Evolutionary conservation across 2,329 filamentous ascomycete genomes (phyloP).

Genomic region (Botryosphaeria agaves): DNA sequence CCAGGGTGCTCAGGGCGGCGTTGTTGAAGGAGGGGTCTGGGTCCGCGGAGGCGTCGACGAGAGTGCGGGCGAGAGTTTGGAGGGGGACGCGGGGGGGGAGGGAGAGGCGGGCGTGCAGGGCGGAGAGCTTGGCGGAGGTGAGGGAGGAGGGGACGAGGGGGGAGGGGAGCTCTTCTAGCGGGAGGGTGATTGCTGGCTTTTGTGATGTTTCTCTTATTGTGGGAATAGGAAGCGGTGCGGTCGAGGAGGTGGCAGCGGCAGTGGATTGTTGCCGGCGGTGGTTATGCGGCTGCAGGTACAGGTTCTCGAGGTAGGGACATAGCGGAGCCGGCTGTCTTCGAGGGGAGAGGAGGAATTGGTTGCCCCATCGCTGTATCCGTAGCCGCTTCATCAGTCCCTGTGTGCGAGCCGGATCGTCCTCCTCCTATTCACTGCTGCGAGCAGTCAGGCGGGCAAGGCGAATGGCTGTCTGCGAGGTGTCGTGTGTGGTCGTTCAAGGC

Average conservation of each 20-base stretch:
- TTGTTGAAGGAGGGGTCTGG: conserved; percentile 74
- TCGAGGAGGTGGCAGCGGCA: conserved; percentile 11
- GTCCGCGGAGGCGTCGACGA: conserved; percentile 78
- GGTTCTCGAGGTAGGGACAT: conserved; percentile 14
- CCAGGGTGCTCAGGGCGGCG: conserved; percentile 61
- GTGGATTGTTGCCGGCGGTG: conserved; percentile 13
- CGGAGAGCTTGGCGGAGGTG: conserved; percentile 74
- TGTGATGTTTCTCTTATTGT: conserved; percentile 6
- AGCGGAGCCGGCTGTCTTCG: conserved; percentile 20
- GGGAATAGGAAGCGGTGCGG: no score
- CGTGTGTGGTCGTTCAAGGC: no score
- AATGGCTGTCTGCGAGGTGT: no score
- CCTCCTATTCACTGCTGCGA: no score
- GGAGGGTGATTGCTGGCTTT: conserved; percentile 14
- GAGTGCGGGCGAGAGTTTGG: conserved; percentile 67
- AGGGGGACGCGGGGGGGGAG: conserved; percentile 70
- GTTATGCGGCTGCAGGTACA: conserved; percentile 12
- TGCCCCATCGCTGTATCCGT: conserved; percentile 41
- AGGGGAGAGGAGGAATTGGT: conserved; percentile 37
- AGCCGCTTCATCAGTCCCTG: conserved; percentile 25
- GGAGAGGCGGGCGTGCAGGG: conserved; percentile 75
- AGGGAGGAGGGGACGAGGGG: conserved; percentile 50
- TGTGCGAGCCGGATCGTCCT: conserved; percentile 1
- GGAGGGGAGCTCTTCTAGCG: conserved; percentile 41
- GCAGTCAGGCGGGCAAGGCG: no score